Percentiles rank a stretch among this genome's conserved stretches.
These are phyloP conservation scores for Globisporangium megalacanthum DNA, from an alignment of 352 stramenopile genomes.

Conservation along the genomic window DNA sequence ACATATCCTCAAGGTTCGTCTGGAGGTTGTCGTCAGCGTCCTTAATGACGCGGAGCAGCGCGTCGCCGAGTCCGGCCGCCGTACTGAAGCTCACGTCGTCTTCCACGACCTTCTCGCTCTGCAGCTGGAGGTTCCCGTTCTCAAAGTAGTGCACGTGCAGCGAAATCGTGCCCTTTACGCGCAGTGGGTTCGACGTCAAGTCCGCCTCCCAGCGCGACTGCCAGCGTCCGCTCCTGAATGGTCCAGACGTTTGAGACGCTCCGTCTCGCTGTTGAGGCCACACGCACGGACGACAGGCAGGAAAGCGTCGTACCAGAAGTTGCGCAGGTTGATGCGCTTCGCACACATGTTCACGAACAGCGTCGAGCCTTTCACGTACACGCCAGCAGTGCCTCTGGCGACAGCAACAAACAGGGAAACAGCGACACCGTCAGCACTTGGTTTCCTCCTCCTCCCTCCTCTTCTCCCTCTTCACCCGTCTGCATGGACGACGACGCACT, in stretches of 20 bases:
- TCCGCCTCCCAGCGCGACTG: constrained; percentile 79
- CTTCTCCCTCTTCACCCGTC: no score
- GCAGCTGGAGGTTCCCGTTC: constrained; percentile 93
- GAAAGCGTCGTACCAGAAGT: constrained; percentile 87
- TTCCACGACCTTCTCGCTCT: constrained; percentile 70
- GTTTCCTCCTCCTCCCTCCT: background rate
- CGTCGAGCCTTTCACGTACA: constrained; percentile 61
- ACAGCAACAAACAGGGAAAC: background rate
- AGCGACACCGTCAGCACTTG: constrained; percentile 4
- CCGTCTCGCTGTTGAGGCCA: no score
- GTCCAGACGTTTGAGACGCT: no score
- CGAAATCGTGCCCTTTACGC: constrained; percentile 56
- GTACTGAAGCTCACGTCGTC: constrained; percentile 42
- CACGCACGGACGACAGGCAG: no score
- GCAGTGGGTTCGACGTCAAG: constrained; percentile 38
- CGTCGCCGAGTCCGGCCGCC: constrained; percentile 45
- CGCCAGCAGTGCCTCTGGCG: constrained; percentile 66
- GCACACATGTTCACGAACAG: constrained; percentile 78
- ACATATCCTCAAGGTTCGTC: constrained; percentile 90
- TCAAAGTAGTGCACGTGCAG: constrained; percentile 95
- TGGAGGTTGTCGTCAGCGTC: constrained; percentile 83
- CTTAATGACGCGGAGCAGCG: constrained; percentile 71
- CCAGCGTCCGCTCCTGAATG: constrained; percentile 58
- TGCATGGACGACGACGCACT: constrained; percentile 18
- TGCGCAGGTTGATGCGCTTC: constrained; percentile 85